These are phyloP conservation scores for Triangularia setosa DNA, from an alignment of 2,329 filamentous ascomycete species.

Conservation along the genomic window DNA sequence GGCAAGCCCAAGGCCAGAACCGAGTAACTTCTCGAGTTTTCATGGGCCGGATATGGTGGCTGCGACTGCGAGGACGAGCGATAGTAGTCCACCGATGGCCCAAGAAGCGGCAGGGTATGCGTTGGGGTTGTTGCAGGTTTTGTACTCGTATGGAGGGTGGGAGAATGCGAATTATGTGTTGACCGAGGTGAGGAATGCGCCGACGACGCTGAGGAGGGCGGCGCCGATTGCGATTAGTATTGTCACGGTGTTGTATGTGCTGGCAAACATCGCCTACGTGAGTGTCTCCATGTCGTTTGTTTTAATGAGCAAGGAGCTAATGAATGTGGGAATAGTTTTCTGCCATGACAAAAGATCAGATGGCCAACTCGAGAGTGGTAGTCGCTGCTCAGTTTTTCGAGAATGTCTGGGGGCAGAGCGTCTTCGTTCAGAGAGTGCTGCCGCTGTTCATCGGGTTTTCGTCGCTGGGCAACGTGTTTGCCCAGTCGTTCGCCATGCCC, in stretches of 20 bases:
- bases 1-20: conserved; percentile 17
- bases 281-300: conserved; percentile 9
- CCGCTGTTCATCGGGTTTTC: conserved; percentile 33
- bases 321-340: conserved; percentile 24
- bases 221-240: conserved; percentile 32
- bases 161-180: conserved; percentile 39
- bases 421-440: conserved; percentile 29
- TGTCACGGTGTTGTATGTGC: conserved; percentile 35
- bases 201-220: conserved; percentile 32
- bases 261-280: conserved; percentile 37
- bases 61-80: neutral
- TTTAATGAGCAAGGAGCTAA: neutral
- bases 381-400: conserved; percentile 34
- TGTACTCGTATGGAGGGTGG: conserved; percentile 38
- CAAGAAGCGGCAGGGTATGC: conserved; percentile 28
- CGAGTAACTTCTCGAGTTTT: conserved; percentile 27
- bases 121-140: conserved; percentile 33
- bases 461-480: conserved; percentile 33
- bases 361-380: conserved; percentile 26
- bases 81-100: neutral
- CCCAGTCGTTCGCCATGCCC: conserved; percentile 32
- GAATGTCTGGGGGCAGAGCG: conserved; percentile 30
- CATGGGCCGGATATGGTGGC: conserved; percentile 20
- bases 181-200: conserved; percentile 32
- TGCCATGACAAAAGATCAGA: conserved; percentile 29